Conservation (phyloP, 2,329 filamentous ascomycete species). For the Fusarium poae region DNA sequence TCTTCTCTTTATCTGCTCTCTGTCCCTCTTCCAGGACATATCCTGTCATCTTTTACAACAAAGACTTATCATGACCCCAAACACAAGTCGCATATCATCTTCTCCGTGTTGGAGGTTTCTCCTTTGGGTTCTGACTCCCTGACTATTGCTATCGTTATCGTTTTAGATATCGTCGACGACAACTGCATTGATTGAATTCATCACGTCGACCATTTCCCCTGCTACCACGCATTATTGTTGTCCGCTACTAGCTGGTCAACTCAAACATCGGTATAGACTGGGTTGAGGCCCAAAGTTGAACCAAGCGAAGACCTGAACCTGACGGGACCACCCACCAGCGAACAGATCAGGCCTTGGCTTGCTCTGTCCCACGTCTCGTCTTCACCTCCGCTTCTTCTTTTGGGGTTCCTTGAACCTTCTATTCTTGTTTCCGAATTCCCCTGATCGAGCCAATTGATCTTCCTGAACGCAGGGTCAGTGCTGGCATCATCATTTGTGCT, state of each 20-base stretch:
- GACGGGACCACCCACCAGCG: constrained; percentile 17
- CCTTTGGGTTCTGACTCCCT: constrained; percentile 57
- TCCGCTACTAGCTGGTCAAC: constrained; percentile 14
- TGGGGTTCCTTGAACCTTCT: constrained; percentile 35
- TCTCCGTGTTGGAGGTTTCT: constrained; percentile 59
- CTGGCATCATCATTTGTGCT: constrained; percentile 15
- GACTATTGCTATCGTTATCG: constrained; percentile 47
- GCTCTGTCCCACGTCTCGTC: constrained; percentile 14
- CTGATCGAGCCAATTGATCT: constrained; percentile 14
- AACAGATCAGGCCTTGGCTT: constrained; percentile 20
- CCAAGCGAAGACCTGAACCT: constrained; percentile 30
- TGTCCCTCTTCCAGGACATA: constrained; percentile 34
- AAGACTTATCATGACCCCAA: constrained; percentile 57
- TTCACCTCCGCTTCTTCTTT: constrained; percentile 36
- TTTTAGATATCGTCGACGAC: constrained; percentile 5
- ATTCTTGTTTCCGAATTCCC: constrained; percentile 25
- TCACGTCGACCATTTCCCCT: not conserved
- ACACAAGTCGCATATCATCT: constrained; percentile 54
- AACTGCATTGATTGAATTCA: not conserved
- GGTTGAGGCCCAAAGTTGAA: constrained; percentile 33
- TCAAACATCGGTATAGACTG: constrained; percentile 28
- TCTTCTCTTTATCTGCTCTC: constrained; percentile 31
- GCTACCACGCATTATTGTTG: constrained; percentile 13
- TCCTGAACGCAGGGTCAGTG: constrained; percentile 26
- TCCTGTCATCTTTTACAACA: constrained; percentile 28